These are phyloP conservation scores for Cicer pinnatifidum DNA, from an alignment of 306 rosid species.

Conservation along the genomic window DNA sequence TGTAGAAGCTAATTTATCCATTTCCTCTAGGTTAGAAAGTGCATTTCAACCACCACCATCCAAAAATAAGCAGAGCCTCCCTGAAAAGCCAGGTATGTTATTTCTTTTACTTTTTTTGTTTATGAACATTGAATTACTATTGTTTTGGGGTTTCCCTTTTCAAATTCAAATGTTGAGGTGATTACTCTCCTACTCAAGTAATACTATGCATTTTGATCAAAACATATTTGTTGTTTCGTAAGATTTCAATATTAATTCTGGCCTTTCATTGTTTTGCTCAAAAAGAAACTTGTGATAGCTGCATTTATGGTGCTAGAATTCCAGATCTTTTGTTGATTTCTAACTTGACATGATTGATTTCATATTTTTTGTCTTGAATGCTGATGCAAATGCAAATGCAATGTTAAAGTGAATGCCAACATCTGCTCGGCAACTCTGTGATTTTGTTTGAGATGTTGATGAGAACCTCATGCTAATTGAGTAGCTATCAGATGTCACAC, in stretches of 20 bases:
- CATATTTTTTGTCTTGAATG: neutral
- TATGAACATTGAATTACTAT: neutral
- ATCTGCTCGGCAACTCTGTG: neutral
- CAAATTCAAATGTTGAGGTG: neutral
- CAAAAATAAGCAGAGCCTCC: neutral
- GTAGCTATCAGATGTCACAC: too few relatives aligned
- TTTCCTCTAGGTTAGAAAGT: neutral
- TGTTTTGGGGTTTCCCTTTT: neutral
- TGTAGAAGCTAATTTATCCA: neutral
- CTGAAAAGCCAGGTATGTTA: neutral
- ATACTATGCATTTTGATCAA: neutral
- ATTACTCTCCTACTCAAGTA: neutral
- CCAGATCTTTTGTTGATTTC: neutral
- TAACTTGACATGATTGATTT: conserved; percentile 1
- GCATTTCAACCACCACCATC: neutral
- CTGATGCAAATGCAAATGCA: neutral
- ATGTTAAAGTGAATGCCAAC: neutral
- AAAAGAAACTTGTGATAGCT: neutral
- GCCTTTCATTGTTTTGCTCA: neutral
- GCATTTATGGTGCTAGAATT: neutral
- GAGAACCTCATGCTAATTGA: too few relatives aligned
- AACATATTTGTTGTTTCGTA: neutral
- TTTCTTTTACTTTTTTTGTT: neutral
- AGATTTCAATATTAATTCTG: neutral
- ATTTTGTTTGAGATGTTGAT: neutral